phyloP scores from a whole-genome alignment of 2,329 filamentous ascomycete species.

The Ceratocystiopsis minuta region DNA sequence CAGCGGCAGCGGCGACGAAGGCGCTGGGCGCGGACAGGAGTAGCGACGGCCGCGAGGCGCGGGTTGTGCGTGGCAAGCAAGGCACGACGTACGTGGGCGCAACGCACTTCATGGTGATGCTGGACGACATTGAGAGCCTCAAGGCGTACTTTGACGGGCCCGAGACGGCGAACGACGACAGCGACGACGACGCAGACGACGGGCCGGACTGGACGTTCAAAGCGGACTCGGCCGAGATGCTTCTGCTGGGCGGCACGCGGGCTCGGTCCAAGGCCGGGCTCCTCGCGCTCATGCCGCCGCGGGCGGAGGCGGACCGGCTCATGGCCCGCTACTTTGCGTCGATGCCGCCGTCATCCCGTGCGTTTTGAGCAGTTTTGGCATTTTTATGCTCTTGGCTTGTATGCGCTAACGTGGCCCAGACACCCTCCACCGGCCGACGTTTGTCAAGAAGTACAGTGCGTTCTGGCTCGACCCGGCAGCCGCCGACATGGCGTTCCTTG shows the following conservation, averaged over 20 bases:
- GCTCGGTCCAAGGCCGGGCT: slow-evolving; percentile 27
- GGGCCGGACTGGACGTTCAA: no score
- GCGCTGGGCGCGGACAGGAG: not conserved
- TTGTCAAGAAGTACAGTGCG: slow-evolving; percentile 7
- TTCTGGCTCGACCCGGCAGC: slow-evolving; percentile 14
- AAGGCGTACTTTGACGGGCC: slow-evolving; percentile 38
- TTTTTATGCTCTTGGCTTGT: no score
- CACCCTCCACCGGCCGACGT: slow-evolving; percentile 31
- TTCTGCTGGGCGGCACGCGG: slow-evolving; percentile 11
- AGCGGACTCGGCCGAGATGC: not conserved
- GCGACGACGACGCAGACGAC: slow-evolving; percentile 12
- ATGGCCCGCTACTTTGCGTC: slow-evolving; percentile 36
- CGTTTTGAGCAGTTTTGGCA: slow-evolving; percentile 8
- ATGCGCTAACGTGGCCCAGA: slow-evolving; percentile 18
- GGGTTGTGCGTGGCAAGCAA: slow-evolving; percentile 25
- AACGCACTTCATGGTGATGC: slow-evolving; percentile 41
- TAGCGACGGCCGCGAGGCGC: slow-evolving; percentile 12
- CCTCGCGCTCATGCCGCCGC: slow-evolving; percentile 28
- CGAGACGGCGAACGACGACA: slow-evolving; percentile 14
- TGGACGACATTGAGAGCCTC: slow-evolving; percentile 43
- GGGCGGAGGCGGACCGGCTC: slow-evolving; percentile 28
- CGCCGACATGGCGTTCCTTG: slow-evolving; percentile 13
- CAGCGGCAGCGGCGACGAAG: not conserved
- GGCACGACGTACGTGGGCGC: slow-evolving; percentile 37
- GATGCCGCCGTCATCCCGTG: slow-evolving; percentile 32